Conservation (phyloP, 2,329 filamentous ascomycete genomes). For the Trichoderma semiorbis region DNA sequence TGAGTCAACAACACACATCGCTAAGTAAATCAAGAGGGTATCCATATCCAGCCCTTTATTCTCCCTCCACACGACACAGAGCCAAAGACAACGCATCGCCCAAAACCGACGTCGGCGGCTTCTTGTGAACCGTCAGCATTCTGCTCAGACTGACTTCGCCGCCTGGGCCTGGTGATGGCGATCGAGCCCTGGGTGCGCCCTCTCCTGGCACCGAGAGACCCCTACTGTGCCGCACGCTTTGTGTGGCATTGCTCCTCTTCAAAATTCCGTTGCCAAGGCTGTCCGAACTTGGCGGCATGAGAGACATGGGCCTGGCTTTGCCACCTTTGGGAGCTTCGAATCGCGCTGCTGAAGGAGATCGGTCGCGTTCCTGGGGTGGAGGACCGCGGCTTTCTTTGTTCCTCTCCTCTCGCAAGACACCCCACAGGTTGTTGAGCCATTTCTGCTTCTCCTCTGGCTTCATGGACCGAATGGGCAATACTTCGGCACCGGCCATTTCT, state of each 20-base stretch:
- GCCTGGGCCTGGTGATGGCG: conserved; percentile 15
- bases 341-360: conserved; percentile 19
- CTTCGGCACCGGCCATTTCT: conserved; percentile 35
- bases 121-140: conserved; percentile 22
- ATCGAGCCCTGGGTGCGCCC: background rate
- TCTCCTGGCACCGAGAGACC: conserved; percentile 18
- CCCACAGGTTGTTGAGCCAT: conserved; percentile 33
- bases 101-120: conserved; percentile 20
- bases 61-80: conserved; percentile 22
- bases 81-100: conserved; percentile 23
- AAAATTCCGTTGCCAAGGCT: background rate
- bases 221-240: conserved; percentile 19
- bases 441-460: conserved; percentile 35
- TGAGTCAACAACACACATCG: background rate
- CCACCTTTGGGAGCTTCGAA: conserved; percentile 23
- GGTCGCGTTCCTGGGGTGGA: background rate
- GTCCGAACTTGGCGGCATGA: background rate
- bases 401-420: conserved; percentile 26
- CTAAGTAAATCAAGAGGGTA: background rate
- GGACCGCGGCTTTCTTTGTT: conserved; percentile 16
- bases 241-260: conserved; percentile 19
- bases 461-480: conserved; percentile 35
- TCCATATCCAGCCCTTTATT: background rate
- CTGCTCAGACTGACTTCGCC: conserved; percentile 17
- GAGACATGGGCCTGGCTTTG: conserved; percentile 31